These are phyloP conservation scores for Trametes cingulata DNA, from an alignment of 768 basidiomycete species.

Conservation along the genomic window DNA sequence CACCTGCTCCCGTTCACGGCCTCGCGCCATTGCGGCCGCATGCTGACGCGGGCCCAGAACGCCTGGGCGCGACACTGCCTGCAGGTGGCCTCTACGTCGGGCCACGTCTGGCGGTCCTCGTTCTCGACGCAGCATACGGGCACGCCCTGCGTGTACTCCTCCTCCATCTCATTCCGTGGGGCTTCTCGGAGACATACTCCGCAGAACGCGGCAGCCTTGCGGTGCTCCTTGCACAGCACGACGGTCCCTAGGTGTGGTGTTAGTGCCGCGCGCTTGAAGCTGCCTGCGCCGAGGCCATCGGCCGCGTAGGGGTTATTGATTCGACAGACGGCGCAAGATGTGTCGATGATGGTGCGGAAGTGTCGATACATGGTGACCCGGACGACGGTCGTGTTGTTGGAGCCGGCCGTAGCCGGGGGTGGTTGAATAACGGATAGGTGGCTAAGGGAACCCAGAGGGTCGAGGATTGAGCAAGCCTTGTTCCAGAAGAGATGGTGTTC, in stretches of 20 bases:
- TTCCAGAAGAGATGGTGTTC: constrained; percentile 73
- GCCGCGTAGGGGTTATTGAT: constrained; percentile 58
- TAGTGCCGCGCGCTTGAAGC: constrained; percentile 42
- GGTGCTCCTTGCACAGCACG: constrained; percentile 64
- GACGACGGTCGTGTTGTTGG: constrained; percentile 21
- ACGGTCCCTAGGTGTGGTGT: constrained; percentile 49
- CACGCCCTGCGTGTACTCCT: constrained; percentile 33
- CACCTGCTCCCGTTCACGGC: constrained; percentile 51
- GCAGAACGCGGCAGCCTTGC: constrained; percentile 56
- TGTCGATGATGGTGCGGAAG: constrained; percentile 56
- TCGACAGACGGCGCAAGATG: constrained; percentile 67
- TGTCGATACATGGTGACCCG: constrained; percentile 53
- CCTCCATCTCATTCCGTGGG: constrained; percentile 44
- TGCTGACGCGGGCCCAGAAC: constrained; percentile 60
- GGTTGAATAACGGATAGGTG: constrained; percentile 47
- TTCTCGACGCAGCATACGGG: constrained; percentile 61
- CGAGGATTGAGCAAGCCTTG: constrained; percentile 59
- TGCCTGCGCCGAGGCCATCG: constrained; percentile 49
- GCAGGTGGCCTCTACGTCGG: constrained; percentile 66
- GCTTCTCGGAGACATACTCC: constrained; percentile 70
- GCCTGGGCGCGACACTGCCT: constrained; percentile 64
- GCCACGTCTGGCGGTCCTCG: constrained; percentile 72
- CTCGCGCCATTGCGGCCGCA: constrained; percentile 51
- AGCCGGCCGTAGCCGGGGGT: constrained; percentile 30
- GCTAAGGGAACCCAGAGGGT: constrained; percentile 58